Base-by-base conservation (phyloP, 371 early-diverging fungal genomes). In the Polyrhizophydium stewartii region DNA sequence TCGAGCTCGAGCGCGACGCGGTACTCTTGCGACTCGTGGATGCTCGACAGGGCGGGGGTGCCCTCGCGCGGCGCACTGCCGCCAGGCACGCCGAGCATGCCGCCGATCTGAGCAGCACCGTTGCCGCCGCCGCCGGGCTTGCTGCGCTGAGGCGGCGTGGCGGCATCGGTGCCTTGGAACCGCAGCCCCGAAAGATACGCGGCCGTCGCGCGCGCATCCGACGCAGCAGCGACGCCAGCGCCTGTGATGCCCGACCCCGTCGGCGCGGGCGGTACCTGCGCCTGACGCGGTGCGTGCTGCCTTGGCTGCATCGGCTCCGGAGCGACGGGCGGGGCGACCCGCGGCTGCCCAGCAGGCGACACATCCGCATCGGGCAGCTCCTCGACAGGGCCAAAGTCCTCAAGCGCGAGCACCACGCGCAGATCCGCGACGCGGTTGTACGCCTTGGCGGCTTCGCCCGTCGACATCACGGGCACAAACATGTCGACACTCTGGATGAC, bases 311-410 rank as follows among this genome's bases (percentile, higher is more conserved):
- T n/a, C n/a, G n/a, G n/a, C n/a, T n/a, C n/a, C n/a, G n/a, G n/a
- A n/a, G n/a, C n/a, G n/a, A n/a, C n/a, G n/a, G n/a, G n/a, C n/a
- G 43, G 43, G 16, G n/a, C 17, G n/a, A 43, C n/a, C n/a, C n/a
- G n/a, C n/a, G n/a, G n/a, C n/a, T n/a, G n/a, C n/a, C n/a, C n/a
- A n/a, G n/a, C n/a, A 3, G 35, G 35, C 35, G 35, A 35, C 7
- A 35, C 35, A 55, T 37, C 43, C 38, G 27, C 55, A 19, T 41
- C 33, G 3, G 51, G 64, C 9, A 25, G 43, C 38, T 72, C 71
- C 9, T 64, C 63, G 7, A 78, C 66, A 6, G 63, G 30, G 10
- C 79, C 79, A 62, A 78, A 76, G 46, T 78, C 76, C 60, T 78
- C 79, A 19, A 78, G 47, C 21, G 75, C 65, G 16, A 76, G 38